Percentiles rank a stretch among this genome's conserved stretches.
Conservation (phyloP, 2,329 filamentous ascomycete species). For the Setomelanomma holmii region DNA sequence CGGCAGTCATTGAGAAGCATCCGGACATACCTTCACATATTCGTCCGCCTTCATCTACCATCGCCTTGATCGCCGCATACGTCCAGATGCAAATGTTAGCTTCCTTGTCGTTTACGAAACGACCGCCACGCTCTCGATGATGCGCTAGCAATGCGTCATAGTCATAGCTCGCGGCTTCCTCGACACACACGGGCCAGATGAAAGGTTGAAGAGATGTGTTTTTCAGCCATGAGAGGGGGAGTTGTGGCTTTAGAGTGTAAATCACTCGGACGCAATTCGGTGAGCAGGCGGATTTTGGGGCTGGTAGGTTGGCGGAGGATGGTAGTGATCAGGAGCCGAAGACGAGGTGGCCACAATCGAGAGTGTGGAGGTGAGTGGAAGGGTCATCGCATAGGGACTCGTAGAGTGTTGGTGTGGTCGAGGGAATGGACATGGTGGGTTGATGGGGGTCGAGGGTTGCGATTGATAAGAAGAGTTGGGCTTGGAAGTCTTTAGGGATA, state of each 20-base stretch:
- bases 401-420: too few species aligned
- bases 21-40: background rate
- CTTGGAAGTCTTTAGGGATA: too few species aligned
- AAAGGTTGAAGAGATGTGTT: background rate
- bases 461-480: too few species aligned
- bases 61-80: background rate
- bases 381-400: background rate
- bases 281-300: background rate
- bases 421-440: too few species aligned
- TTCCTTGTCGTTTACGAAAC: background rate
- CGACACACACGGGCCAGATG: background rate
- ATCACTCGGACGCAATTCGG: background rate
- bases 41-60: background rate
- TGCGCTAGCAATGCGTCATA: background rate
- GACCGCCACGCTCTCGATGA: background rate
- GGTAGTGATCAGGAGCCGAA: background rate
- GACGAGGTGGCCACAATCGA: background rate
- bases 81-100: background rate
- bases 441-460: too few species aligned
- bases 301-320: background rate
- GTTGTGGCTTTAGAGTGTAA: background rate
- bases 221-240: background rate
- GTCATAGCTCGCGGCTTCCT: background rate
- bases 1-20: background rate
- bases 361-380: background rate